Evolutionary conservation across 345 rosid species (phyloP), one percentile per base, ranked within the genome.

Genomic region (Pugionium dolabratum): DNA sequence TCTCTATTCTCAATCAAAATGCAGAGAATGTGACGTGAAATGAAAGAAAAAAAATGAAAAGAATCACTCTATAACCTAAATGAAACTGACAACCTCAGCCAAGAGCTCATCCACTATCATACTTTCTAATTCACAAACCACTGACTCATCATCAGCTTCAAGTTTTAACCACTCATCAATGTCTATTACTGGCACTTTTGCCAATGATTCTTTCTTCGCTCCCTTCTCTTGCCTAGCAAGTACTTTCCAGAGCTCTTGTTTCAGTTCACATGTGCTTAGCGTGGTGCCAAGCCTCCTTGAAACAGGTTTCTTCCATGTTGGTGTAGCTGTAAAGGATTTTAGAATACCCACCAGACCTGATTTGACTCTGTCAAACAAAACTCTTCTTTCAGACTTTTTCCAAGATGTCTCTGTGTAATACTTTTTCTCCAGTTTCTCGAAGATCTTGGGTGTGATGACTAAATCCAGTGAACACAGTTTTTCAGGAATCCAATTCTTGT

Each of bases 371-470:
- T 90, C 96, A 26, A 86, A 86, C 28, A 90, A 69, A 61, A 94
- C 79, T 79, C 67, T 80, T 79, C 97, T 83, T 8, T 81, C 97
- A 7, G 88, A 80, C 41, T 80, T 88, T 75, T 76, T 81, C 99
- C 99, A 88, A 30, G 80, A 79, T 40, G 71, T 72, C 54, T 79
- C 84, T 28, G 75, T 82, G 33, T 79, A 83, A 41, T 86, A 86
- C 84, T 82, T 90, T 73, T 86, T 90, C 86, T 94, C 99, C 59
- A 94, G 65, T 43, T 69, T 74, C 77, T 83, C 88, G 5, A 94
- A 94, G 61, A 85, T 66, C 8, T 66, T 54, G 9, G 76, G 67
- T 52, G 74, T 80, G 42, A 83, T 59, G 28, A 79, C 79, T 52
- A 56, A 51, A 62, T 79, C 82, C 2, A 56, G 60, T 4, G 79